Conservation (phyloP, 306 rosid genomes). For the Cucumis hystrix region DNA sequence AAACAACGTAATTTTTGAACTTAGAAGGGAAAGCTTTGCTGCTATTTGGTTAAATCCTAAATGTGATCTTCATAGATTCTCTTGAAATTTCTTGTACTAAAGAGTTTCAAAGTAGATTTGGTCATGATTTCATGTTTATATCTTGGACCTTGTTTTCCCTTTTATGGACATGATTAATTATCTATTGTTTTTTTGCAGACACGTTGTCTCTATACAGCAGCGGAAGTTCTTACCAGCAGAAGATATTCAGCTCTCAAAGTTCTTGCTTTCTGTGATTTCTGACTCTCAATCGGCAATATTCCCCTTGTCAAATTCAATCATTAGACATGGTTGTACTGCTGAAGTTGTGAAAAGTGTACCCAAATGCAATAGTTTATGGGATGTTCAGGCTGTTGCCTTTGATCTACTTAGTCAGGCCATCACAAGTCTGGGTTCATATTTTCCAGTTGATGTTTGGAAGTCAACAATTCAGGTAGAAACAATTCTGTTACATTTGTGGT, state of each 20-base stretch:
- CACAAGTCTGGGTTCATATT: constrained; percentile 46
- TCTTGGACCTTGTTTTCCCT: not conserved
- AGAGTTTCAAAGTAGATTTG: not conserved
- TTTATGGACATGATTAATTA: not conserved
- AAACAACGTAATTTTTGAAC: not conserved
- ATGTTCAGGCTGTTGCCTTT: constrained; percentile 52
- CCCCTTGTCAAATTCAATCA: constrained; percentile 15
- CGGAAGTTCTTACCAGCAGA: constrained; percentile 38
- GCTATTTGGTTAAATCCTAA: not conserved
- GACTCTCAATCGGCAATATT: constrained; percentile 31
- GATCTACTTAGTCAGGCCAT: constrained; percentile 56
- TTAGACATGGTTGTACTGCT: constrained; percentile 19
- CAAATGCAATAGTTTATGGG: constrained; percentile 38
- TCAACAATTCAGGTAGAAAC: constrained; percentile 52
- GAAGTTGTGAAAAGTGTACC: constrained; percentile 26
- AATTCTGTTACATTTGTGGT: not conserved
- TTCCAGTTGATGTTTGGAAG: constrained; percentile 60
- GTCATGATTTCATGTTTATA: not conserved
- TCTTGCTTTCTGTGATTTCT: constrained; percentile 51
- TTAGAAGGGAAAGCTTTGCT: not conserved
- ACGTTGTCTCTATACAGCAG: constrained; percentile 25
- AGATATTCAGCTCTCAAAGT: constrained; percentile 45
- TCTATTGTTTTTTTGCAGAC: constrained; percentile 23
- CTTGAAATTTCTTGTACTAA: not conserved
- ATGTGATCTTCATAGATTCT: not conserved